Base-by-base conservation (phyloP, 2,329 filamentous ascomycete genomes). In the Aspergillus felis region DNA sequence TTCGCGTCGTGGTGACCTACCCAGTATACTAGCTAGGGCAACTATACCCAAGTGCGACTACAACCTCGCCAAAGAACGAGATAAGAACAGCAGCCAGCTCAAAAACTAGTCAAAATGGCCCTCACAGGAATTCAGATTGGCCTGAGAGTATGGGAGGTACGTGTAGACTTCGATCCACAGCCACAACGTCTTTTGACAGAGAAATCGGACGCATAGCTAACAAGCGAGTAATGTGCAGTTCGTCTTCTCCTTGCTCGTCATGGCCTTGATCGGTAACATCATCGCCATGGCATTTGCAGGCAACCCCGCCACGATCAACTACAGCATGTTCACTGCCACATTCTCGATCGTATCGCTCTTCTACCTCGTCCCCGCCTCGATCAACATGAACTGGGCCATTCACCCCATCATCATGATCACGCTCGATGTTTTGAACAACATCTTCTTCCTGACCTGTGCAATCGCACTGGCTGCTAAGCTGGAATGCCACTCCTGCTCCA, bases 191-290 rank as follows among this genome's bases (percentile, higher is more conserved):
- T 14, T 22, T 7, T 7, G 7, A 44, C 28, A 42, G 32, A 24
- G 41, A 3, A n/a, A 14, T 2, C 12, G 50, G 25, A 29, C 17
- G 20, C 51, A 51, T n/a, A 28, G 44, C 57, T 54, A 50, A 65
- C 52, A n/a, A 28, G 10, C 14, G 32, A 38, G 14, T 17, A n/a
- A 17, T 32, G 27, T 41, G 28, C 46, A 87, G 84, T 83, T 87
- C 72, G 51, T 86, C 66, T 86, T 80, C 75, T 78, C 83, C 35
- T 69, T 87, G 56, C 78, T 88, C 66, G 72, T 87, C 67, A 83
- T 87, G 76, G 78, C 83, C 12, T 77, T 88, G 49, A 70, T 85
- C 64, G 85, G 84, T 64, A 85, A 87, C 77, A 85, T 86, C 77
- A 84, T 87, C 68, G 76, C 78, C 53, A 74, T 79, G 42, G 73